phyloP scores from a whole-genome alignment of 768 basidiomycete species.

The Russula virescens region DNA sequence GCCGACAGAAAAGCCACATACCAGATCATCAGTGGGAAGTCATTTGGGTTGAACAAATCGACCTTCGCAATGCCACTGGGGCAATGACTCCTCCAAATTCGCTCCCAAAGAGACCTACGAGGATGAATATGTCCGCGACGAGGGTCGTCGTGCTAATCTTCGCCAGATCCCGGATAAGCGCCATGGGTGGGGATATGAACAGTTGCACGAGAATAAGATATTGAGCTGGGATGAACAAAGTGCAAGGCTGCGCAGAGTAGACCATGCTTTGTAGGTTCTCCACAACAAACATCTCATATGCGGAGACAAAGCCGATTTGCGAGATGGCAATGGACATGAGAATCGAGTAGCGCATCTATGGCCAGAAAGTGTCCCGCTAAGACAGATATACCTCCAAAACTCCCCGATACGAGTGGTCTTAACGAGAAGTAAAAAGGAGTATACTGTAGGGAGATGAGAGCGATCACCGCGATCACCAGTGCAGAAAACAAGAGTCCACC shows the following conservation, averaged over 20 bases:
- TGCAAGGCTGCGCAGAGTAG: conserved; percentile 71
- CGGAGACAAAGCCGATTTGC: conserved; percentile 82
- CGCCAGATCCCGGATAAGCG: conserved; percentile 85
- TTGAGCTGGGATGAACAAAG: conserved; percentile 58
- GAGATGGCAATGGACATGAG: conserved; percentile 83
- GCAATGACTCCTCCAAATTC: conserved; percentile 70
- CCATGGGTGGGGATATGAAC: conserved; percentile 83
- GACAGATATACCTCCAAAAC: conserved; percentile 84
- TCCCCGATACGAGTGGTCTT: conserved; percentile 84
- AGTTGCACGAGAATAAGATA: conserved; percentile 83
- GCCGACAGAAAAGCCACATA: conserved; percentile 29
- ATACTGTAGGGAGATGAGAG: conserved; percentile 76
- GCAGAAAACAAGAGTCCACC: conserved; percentile 90
- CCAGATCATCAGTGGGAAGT: conserved; percentile 94
- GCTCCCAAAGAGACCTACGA: conserved; percentile 82
- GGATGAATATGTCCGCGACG: conserved; percentile 90
- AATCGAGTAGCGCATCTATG: conserved; percentile 89
- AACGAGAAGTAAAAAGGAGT: conserved; percentile 89
- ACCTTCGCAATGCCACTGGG: conserved; percentile 70
- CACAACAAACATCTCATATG: conserved; percentile 95
- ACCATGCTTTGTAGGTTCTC: conserved; percentile 89
- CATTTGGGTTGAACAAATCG: conserved; percentile 79
- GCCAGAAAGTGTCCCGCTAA: conserved; percentile 91
- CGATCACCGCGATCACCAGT: conserved; percentile 72
- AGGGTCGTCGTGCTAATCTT: conserved; percentile 91